Evolutionary conservation across 2,329 filamentous ascomycete species (phyloP).

Genomic region (Penicillium sp.): DNA sequence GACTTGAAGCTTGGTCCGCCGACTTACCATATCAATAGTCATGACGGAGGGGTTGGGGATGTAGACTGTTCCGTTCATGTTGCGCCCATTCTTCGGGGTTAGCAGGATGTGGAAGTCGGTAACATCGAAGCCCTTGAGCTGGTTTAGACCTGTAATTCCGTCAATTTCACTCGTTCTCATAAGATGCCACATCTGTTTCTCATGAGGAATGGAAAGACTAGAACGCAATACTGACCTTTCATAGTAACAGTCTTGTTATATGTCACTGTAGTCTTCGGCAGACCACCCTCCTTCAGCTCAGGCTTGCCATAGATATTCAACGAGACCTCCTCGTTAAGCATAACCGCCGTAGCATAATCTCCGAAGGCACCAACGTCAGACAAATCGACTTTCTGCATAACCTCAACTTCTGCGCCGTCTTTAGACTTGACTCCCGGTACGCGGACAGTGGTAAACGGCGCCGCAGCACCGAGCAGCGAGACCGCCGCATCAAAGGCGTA

Average conservation of each 20-base stretch:
- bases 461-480: conserved; percentile 48
- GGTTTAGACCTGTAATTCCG: conserved; percentile 63
- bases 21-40: conserved; percentile 53
- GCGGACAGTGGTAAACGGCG: conserved; percentile 50
- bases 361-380: conserved; percentile 51
- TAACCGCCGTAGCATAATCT: conserved; percentile 53
- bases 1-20: background rate
- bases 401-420: conserved; percentile 45
- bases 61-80: conserved; percentile 58
- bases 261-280: conserved; percentile 56
- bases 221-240: conserved; percentile 55
- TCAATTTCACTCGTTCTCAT: background rate
- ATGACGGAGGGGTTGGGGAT: conserved; percentile 66
- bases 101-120: conserved; percentile 53
- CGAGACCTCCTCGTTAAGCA: conserved; percentile 54
- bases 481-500: conserved; percentile 59
- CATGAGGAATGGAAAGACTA: too few species aligned
- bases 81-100: conserved; percentile 51
- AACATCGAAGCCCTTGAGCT: conserved; percentile 56
- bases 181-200: too few species aligned
- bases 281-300: conserved; percentile 53
- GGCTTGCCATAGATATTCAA: conserved; percentile 59
- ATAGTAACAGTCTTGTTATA: conserved; percentile 63
- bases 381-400: conserved; percentile 53
- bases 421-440: conserved; percentile 52